Evolutionary conservation across 1,284 basidiomycete genomes (phyloP), one percentile per base, ranked within the genome.

Genomic region (Schizophyllum commune): DNA sequence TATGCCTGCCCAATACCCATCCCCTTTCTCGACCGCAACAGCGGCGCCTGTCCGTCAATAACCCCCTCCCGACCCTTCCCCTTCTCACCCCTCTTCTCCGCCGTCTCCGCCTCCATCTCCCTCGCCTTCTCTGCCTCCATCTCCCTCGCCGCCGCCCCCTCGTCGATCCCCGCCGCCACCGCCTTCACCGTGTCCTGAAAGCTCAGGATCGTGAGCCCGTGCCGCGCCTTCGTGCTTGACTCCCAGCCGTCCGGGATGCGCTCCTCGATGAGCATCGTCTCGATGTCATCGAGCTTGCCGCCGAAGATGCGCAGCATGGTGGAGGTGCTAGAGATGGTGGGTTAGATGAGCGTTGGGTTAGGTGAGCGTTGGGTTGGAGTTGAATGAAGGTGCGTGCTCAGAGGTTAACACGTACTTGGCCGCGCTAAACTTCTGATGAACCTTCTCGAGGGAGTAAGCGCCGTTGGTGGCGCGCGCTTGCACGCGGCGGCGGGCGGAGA

Each of bases 211-310:
- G 39, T 47, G 4, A 47, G 39, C 39, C 39, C 39, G 39, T 47
- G 39, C 9, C 17, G 9, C 8, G 39, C 39, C 8, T 47, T 47
- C 4, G 39, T 47, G 39, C 39, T 47, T 8, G 39, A 47, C 69
- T 90, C 85, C 87, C 88, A 91, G 6, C 82, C 83, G 0, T 86
- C 78, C 0, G 85, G 85, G 15, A 91, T 68, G 9, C 85, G 80
- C 65, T 91, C 89, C 53, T 91, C 84, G 3, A 77, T 70, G 47
- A 91, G 72, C 33, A 88, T 67, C 0, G 77, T 65, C 51, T 80
- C 74, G 11, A 91, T 67, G 65, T 88, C 86, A 3, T 77, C 71
- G 4, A 85, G 68, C 22, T 75, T 74, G 0, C 88, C 88, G 2
- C 88, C 89, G 65, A 87, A 86, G 58, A 87, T 83, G 0, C 79